Base-by-base conservation (phyloP, 108 stramenopile genomes). In the Hondaea fermentalgiana region DNA sequence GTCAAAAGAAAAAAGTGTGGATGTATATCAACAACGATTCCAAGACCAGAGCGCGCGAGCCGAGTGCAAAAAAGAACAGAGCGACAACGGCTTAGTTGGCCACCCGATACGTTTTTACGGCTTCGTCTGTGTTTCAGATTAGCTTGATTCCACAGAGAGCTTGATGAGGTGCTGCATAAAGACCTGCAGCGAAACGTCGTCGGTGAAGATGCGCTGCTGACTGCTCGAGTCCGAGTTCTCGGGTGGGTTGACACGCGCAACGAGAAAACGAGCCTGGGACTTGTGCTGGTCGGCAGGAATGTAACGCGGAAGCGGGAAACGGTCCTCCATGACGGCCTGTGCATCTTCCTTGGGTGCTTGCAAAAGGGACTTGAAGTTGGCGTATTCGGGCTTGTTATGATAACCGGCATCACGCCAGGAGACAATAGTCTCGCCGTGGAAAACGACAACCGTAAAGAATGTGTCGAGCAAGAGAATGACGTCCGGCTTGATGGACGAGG, bases 211-310 rank as follows among this genome's bases (percentile, higher is more conserved):
- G 72, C 95, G 95, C 23, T 98, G 95, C 23, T 97, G 97, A 57
- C 90, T 93, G 44, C 89, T 94, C 57, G 95, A 93, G 57, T 93
- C 95, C 57, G 96, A 95, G 88, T 95, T 95, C 35, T 87, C 57
- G 5, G 83, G 96, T 2, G 99, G 99, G 93, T 99, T 99, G 89
- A 99, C 93, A 91, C 97, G 97, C 87, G 98, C 97, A 96, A 99
- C 97, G 76, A 99, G 94, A 93, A 99, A 99, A 29, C 99, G 95
- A 21, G 97, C 98, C 91, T 99, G 98, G 42, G 94, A 95, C 92
- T 99, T 99, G 93, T 98, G 97, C 93, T 99, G 98, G 94, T 99
- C 99, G 89, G 97, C 98, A 59, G 99, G 97, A 92, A 99, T 98
- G 94, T 98, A 99, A 58, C 98, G 95, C 16, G 98, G 98, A 44